Evolutionary conservation across 768 basidiomycete genomes (phyloP).

Genomic region (Pulveroboletus frians): DNA sequence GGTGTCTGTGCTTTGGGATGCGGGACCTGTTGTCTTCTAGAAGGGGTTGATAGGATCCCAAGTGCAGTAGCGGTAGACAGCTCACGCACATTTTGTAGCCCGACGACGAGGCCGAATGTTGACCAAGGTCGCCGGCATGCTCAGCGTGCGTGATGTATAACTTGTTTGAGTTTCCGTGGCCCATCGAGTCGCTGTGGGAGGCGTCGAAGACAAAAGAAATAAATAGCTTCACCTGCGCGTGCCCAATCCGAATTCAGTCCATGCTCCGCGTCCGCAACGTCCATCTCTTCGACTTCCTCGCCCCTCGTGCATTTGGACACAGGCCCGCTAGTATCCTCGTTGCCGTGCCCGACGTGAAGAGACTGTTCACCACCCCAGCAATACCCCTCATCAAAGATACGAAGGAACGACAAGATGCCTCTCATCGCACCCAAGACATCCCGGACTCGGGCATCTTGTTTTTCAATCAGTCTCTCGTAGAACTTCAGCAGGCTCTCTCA

Average conservation of each 20-base stretch:
- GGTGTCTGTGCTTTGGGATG: constrained; percentile 65
- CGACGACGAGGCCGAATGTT: constrained; percentile 75
- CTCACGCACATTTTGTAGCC: constrained; percentile 62
- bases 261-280: constrained; percentile 26
- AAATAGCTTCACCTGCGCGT: background rate
- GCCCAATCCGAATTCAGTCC: background rate
- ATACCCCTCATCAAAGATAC: constrained; percentile 4
- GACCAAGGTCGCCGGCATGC: constrained; percentile 74
- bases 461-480: constrained; percentile 34
- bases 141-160: constrained; percentile 88
- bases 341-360: constrained; percentile 2
- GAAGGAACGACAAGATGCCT: constrained; percentile 4
- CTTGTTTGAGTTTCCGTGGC: constrained; percentile 82
- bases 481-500: constrained; percentile 37
- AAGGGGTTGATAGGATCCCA: constrained; percentile 5
- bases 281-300: constrained; percentile 41
- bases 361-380: background rate
- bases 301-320: constrained; percentile 30
- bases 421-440: constrained; percentile 8
- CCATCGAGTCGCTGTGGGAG: constrained; percentile 41
- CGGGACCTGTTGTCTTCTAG: constrained; percentile 63
- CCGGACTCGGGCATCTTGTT: constrained; percentile 30
- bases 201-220: constrained; percentile 3
- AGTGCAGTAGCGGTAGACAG: constrained; percentile 1
- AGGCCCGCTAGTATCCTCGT: constrained; percentile 19